Conservation (phyloP, 768 basidiomycete genomes). For the Boletellus sp. region DNA sequence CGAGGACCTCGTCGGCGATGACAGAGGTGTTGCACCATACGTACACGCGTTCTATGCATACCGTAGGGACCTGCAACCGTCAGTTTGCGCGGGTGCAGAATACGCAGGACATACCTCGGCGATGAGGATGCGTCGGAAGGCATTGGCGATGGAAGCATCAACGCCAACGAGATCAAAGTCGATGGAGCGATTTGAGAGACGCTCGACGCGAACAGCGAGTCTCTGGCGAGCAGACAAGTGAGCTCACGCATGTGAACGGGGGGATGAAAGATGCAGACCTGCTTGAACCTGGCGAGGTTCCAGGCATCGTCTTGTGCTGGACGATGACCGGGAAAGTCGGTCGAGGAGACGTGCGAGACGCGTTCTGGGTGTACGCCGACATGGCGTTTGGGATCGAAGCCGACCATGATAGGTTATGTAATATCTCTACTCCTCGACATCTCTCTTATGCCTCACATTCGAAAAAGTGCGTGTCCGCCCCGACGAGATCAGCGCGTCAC, state of each 20-base stretch:
- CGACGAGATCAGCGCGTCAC: background rate
- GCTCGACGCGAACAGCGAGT: constrained; percentile 68
- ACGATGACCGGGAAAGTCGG: constrained; percentile 88
- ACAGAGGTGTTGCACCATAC: constrained; percentile 94
- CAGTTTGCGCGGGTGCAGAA: background rate
- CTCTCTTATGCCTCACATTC: constrained; percentile 56
- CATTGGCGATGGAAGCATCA: constrained; percentile 95
- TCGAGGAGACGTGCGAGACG: constrained; percentile 77
- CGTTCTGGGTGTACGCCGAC: constrained; percentile 70
- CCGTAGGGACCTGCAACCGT: constrained; percentile 70
- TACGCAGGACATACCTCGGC: constrained; percentile 66
- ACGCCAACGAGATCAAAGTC: constrained; percentile 96
- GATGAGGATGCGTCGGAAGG: constrained; percentile 86
- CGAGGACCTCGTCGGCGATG: constrained; percentile 89
- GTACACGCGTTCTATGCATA: constrained; percentile 89
- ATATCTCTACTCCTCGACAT: background rate
- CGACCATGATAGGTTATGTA: constrained; percentile 20
- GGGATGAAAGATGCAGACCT: constrained; percentile 51
- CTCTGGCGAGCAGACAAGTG: constrained; percentile 42
- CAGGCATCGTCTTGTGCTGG: constrained; percentile 84
- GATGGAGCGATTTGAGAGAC: constrained; percentile 77
- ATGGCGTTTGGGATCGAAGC: constrained; percentile 46
- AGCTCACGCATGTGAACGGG: background rate
- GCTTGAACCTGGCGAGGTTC: constrained; percentile 69
- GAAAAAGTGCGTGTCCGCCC: constrained; percentile 51